These are phyloP conservation scores for Boletus pseudo-olivaceus DNA, from an alignment of 768 basidiomycete species.

Conservation along the genomic window DNA sequence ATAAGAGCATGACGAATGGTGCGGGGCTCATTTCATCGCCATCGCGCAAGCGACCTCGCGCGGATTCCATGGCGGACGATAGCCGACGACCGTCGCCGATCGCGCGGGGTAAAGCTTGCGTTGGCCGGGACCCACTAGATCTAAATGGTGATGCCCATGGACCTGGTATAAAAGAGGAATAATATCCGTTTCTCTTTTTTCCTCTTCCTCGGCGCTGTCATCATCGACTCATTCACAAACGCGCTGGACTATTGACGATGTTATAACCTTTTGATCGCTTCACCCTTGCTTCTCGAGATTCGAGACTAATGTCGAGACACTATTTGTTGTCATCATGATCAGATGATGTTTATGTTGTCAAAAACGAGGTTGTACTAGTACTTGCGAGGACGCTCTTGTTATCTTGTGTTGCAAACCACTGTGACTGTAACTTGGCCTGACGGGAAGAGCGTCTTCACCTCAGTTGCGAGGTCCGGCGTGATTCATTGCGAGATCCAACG, in stretches of 20 bases:
- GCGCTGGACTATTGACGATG: background rate
- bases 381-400: conserved; percentile 7
- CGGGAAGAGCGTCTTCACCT: background rate
- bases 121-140: conserved; percentile 18
- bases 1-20: conserved; percentile 21
- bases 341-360: conserved; percentile 7
- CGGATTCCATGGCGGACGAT: conserved; percentile 19
- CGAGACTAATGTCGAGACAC: conserved; percentile 7
- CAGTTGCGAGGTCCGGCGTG: background rate
- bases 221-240: background rate
- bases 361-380: conserved; percentile 8
- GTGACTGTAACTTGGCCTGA: background rate
- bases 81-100: conserved; percentile 20
- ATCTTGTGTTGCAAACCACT: background rate
- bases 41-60: conserved; percentile 30
- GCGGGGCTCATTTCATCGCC: conserved; percentile 18
- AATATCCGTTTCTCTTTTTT: background rate
- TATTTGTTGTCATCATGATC: background rate
- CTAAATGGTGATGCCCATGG: conserved; percentile 14
- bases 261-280: background rate
- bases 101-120: conserved; percentile 11
- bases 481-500: background rate
- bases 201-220: background rate
- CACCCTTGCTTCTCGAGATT: background rate
- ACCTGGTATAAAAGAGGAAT: conserved; percentile 29